phyloP scores from a whole-genome alignment of 306 rosid genomes.

The Castanea sativa region DNA sequence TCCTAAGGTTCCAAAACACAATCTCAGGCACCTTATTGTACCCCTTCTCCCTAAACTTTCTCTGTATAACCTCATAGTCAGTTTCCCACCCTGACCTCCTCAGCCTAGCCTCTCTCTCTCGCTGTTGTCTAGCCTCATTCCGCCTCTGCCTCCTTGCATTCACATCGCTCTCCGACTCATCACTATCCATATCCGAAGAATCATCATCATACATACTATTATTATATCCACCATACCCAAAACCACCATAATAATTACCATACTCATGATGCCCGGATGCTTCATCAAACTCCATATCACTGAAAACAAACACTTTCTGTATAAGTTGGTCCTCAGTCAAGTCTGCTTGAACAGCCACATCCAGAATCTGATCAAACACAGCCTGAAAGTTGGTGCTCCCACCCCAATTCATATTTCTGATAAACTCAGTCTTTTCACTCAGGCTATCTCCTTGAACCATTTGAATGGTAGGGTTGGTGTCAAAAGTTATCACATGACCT shows the following conservation, averaged over 20 bases:
- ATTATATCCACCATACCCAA: no score
- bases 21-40: constrained; percentile 60
- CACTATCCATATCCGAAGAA: no score
- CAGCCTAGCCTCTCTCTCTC: no score
- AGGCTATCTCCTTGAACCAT: constrained; percentile 46
- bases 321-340: constrained; percentile 54
- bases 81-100: constrained; percentile 46
- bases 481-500: constrained; percentile 59
- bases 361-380: constrained; percentile 56
- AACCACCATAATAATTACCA: no score
- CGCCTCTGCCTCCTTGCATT: no score
- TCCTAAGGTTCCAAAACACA: constrained; percentile 66
- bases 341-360: constrained; percentile 54
- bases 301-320: constrained; percentile 41
- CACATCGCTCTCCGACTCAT: no score
- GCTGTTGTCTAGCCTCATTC: no score
- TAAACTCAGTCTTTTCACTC: constrained; percentile 31
- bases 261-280: constrained; percentile 21
- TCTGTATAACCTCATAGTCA: constrained; percentile 51
- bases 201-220: not conserved
- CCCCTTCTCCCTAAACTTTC: constrained; percentile 50
- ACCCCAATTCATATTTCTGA: constrained; percentile 31
- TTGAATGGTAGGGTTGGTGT: constrained; percentile 41
- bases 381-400: constrained; percentile 50
- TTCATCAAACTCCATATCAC: constrained; percentile 50